Evolutionary conservation across 192 early-diverging fungal species (phyloP).

Genomic region (Entophlyctis helioformis): DNA sequence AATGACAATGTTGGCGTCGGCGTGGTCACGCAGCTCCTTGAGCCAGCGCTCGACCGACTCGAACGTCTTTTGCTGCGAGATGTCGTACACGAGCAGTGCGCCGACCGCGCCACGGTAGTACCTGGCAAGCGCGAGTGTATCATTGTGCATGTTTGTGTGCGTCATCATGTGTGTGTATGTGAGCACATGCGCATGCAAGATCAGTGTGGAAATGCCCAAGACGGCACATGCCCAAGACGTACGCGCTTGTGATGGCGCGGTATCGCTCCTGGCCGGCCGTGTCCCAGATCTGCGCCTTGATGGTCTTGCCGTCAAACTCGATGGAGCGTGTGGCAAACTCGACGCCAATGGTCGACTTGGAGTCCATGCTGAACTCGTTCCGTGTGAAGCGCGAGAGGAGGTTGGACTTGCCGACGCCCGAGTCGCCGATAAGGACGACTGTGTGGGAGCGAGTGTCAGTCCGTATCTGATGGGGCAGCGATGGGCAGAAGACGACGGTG

Average conservation of each 20-base stretch:
- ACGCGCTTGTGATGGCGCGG: constrained; percentile 25
- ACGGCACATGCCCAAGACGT: too few species aligned
- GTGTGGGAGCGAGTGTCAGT: too few species aligned
- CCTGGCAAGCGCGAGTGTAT: too few species aligned
- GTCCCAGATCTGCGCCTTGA: constrained; percentile 97
- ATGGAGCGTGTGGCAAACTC: constrained; percentile 91
- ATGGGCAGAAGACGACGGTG: too few species aligned
- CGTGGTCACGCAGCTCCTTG: constrained; percentile 95
- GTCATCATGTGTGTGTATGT: too few species aligned
- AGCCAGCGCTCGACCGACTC: constrained; percentile 96
- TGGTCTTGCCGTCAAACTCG: constrained; percentile 83
- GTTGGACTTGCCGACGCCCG: constrained; percentile 90
- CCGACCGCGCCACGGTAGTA: constrained; percentile 64
- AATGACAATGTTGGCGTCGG: constrained; percentile 98
- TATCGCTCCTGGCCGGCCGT: constrained; percentile 64
- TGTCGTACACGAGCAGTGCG: constrained; percentile 94
- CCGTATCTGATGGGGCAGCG: too few species aligned
- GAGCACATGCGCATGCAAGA: constrained; percentile 4
- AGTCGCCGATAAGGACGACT: constrained; percentile 72
- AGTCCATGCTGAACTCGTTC: constrained; percentile 86
- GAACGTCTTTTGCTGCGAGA: constrained; percentile 90
- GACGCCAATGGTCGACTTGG: constrained; percentile 91
- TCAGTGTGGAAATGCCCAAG: too few species aligned
- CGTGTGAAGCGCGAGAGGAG: constrained; percentile 84
- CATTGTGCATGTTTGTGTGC: too few species aligned